phyloP scores from a whole-genome alignment of 1,284 basidiomycete species.

The Trametes versicolor region DNA sequence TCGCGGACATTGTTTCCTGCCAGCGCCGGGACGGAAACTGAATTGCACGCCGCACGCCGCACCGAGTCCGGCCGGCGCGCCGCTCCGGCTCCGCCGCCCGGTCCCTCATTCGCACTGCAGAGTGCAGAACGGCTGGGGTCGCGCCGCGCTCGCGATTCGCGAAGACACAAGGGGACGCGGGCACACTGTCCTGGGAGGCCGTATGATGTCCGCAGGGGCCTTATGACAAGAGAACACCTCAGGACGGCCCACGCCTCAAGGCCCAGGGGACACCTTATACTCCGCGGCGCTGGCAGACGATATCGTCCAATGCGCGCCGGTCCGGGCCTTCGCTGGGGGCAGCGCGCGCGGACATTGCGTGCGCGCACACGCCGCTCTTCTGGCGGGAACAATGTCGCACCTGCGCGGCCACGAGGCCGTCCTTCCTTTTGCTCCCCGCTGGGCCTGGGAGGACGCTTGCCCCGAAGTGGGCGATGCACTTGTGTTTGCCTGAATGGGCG shows the following conservation, averaged over 20 bases:
- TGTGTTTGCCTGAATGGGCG: conserved; percentile 18
- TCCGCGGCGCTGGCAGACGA: not conserved
- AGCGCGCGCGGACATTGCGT: not conserved
- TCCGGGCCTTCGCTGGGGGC: not conserved
- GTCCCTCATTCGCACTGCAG: not conserved
- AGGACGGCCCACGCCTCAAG: not conserved
- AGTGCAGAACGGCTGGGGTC: too few relatives aligned
- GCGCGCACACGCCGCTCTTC: conserved; percentile 10
- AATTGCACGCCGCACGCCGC: conserved; percentile 25
- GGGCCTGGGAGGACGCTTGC: conserved; percentile 2
- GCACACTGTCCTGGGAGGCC: not conserved
- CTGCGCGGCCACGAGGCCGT: conserved; percentile 20
- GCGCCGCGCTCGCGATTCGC: conserved; percentile 9
- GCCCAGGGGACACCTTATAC: not conserved
- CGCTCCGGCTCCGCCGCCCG: not conserved
- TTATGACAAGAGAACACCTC: conserved; percentile 10
- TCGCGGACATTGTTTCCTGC: conserved; percentile 11
- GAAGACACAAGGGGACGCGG: not conserved
- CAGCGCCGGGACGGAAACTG: conserved; percentile 21
- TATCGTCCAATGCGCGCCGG: not conserved
- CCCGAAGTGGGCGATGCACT: conserved; percentile 15
- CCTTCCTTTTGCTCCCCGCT: not conserved
- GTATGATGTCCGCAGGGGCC: conserved; percentile 1
- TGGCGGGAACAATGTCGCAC: conserved; percentile 19
- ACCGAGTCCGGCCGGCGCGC: not conserved